Evolutionary conservation across 768 basidiomycete species (phyloP).

Genomic region (Floccularia luteovirens): DNA sequence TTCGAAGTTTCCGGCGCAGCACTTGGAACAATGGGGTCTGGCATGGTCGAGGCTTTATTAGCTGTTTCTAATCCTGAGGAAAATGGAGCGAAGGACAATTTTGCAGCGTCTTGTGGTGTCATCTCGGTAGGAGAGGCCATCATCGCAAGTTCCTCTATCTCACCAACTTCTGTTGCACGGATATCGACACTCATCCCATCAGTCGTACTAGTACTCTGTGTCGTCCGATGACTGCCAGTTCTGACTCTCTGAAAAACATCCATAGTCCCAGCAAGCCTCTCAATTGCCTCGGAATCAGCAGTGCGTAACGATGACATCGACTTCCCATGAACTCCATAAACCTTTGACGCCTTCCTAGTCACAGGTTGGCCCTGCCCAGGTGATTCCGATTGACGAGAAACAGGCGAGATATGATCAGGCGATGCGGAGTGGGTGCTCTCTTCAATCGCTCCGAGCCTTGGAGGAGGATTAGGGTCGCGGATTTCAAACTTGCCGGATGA

Average conservation of each 20-base stretch:
- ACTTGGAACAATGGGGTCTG: background rate
- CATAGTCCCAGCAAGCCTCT: conserved; percentile 57
- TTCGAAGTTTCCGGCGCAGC: background rate
- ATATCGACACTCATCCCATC: conserved; percentile 22
- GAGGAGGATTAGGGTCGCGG: conserved; percentile 76
- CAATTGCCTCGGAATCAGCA: conserved; percentile 62
- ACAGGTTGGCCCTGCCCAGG: conserved; percentile 6
- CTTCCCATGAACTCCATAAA: conserved; percentile 30
- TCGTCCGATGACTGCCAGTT: conserved; percentile 21
- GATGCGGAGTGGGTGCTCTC: conserved; percentile 34
- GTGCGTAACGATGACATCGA: conserved; percentile 55
- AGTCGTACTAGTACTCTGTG: conserved; percentile 19
- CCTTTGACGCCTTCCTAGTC: conserved; percentile 12
- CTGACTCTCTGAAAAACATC: conserved; percentile 57
- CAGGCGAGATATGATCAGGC: conserved; percentile 9
- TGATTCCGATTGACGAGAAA: conserved; percentile 8
- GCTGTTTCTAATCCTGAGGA: conserved; percentile 1
- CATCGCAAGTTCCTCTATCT: conserved; percentile 9
- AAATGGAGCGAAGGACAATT: conserved; percentile 5
- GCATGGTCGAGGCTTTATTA: background rate
- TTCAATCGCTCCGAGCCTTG: conserved; percentile 52
- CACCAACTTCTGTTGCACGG: conserved; percentile 7
- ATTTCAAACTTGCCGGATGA: conserved; percentile 38
- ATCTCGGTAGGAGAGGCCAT: conserved; percentile 27
- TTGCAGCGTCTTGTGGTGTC: conserved; percentile 7